Evolutionary conservation across 1,284 basidiomycete genomes (phyloP).

Genomic region (Malassezia nana): DNA sequence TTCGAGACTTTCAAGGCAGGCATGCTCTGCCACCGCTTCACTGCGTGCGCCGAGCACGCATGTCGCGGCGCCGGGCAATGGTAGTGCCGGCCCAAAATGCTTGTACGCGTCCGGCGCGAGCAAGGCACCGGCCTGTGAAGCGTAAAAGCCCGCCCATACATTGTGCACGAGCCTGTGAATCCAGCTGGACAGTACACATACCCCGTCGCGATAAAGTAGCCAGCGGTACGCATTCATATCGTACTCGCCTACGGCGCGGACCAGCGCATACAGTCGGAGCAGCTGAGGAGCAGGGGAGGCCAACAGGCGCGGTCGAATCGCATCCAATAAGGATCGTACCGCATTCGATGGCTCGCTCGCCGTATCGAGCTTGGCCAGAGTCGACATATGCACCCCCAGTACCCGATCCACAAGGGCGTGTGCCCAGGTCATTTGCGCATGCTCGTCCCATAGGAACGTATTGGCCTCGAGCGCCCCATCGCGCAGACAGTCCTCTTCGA

Average conservation of each 20-base stretch:
- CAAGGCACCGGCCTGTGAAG: conserved; percentile 12
- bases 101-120: not conserved
- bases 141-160: conserved; percentile 46
- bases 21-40: not conserved
- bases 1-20: not conserved
- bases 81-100: conserved; percentile 7
- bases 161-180: conserved; percentile 41
- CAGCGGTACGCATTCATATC: conserved; percentile 15
- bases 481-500: too few species aligned
- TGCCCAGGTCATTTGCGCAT: not conserved
- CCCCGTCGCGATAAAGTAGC: conserved; percentile 1
- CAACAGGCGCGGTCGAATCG: not conserved
- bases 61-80: conserved; percentile 1
- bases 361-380: not conserved
- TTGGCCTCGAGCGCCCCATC: not conserved
- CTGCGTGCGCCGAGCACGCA: not conserved
- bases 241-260: conserved; percentile 61
- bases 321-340: not conserved
- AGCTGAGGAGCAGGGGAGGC: conserved; percentile 63
- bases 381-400: not conserved
- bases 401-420: not conserved
- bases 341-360: not conserved
- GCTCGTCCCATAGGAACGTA: not conserved
- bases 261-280: conserved; percentile 65
- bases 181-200: conserved; percentile 20